These are phyloP conservation scores for Coniosporium apollinis DNA, from an alignment of 495 filamentous ascomycete species.

Conservation along the genomic window DNA sequence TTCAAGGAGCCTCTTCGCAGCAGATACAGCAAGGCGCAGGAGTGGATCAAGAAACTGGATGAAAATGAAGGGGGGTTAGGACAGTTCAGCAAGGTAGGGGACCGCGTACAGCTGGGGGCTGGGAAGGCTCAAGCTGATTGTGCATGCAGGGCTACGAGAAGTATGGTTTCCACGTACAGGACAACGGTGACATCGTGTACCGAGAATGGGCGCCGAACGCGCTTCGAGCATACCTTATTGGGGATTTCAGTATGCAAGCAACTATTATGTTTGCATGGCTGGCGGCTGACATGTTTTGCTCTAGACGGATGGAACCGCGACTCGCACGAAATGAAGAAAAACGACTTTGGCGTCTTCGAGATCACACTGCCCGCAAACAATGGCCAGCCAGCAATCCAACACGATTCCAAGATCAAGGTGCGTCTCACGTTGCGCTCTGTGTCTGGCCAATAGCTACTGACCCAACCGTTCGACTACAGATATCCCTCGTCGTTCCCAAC, in stretches of 20 bases:
- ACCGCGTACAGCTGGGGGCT: conserved; percentile 36
- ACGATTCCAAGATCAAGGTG: conserved; percentile 92
- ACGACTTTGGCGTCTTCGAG: conserved; percentile 77
- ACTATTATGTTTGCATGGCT: background rate
- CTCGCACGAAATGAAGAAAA: conserved; percentile 70
- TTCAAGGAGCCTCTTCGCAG: conserved; percentile 62
- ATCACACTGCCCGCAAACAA: conserved; percentile 57
- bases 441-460: background rate
- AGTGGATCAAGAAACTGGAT: conserved; percentile 74
- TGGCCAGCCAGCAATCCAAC: conserved; percentile 65
- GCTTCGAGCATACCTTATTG: conserved; percentile 66
- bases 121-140: conserved; percentile 77
- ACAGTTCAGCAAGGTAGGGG: conserved; percentile 71
- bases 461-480: conserved; percentile 30
- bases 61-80: conserved; percentile 77
- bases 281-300: conserved; percentile 5
- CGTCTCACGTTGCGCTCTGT: conserved; percentile 3
- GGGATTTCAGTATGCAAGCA: conserved; percentile 68
- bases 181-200: conserved; percentile 75
- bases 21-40: conserved; percentile 64
- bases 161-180: conserved; percentile 64
- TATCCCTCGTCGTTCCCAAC: conserved; percentile 64
- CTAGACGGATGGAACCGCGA: conserved; percentile 75
- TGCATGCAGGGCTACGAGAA: conserved; percentile 57
- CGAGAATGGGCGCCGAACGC: conserved; percentile 95